Percentiles rank a stretch among this genome's conserved stretches.
These are phyloP conservation scores for Fusarium sp. DNA, from an alignment of 2,329 filamentous ascomycete genomes.

Conservation along the genomic window DNA sequence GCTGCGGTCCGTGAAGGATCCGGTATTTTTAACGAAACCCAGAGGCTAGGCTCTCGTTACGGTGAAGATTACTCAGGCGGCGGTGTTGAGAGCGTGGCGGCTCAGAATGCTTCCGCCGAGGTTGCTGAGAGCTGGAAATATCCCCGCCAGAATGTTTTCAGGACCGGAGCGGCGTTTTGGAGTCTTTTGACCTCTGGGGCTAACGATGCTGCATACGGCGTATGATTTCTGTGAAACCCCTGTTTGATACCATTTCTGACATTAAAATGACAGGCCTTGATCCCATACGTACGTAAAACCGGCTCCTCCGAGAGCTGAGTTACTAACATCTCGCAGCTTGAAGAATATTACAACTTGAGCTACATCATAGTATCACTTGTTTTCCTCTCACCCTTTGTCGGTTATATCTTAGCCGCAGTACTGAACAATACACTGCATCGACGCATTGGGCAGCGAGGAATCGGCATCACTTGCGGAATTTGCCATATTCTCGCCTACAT, in stretches of 20 bases:
- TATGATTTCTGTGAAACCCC: constrained; percentile 46
- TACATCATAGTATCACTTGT: constrained; percentile 72
- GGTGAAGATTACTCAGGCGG: background rate
- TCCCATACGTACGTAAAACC: constrained; percentile 53
- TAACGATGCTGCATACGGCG: constrained; percentile 67
- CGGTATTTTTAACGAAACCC: background rate
- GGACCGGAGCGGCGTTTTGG: constrained; percentile 64
- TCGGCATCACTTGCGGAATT: constrained; percentile 67
- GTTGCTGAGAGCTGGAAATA: constrained; percentile 33
- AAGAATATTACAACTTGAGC: constrained; percentile 65
- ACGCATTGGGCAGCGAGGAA: constrained; percentile 55
- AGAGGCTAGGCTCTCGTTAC: background rate
- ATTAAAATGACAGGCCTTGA: constrained; percentile 52
- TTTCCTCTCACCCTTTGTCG: constrained; percentile 72
- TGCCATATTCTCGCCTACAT: constrained; percentile 73
- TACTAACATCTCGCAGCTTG: constrained; percentile 30
- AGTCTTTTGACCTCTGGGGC: constrained; percentile 66
- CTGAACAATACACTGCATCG: constrained; percentile 62
- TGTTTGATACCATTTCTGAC: background rate
- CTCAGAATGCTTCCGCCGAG: background rate
- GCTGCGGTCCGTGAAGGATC: background rate
- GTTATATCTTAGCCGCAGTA: constrained; percentile 69
- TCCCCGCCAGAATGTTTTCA: constrained; percentile 52
- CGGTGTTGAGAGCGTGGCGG: constrained; percentile 10
- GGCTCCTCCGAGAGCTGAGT: background rate